These are phyloP conservation scores for Phytophthora cryptogea DNA, from an alignment of 352 stramenopile species.

Conservation along the genomic window DNA sequence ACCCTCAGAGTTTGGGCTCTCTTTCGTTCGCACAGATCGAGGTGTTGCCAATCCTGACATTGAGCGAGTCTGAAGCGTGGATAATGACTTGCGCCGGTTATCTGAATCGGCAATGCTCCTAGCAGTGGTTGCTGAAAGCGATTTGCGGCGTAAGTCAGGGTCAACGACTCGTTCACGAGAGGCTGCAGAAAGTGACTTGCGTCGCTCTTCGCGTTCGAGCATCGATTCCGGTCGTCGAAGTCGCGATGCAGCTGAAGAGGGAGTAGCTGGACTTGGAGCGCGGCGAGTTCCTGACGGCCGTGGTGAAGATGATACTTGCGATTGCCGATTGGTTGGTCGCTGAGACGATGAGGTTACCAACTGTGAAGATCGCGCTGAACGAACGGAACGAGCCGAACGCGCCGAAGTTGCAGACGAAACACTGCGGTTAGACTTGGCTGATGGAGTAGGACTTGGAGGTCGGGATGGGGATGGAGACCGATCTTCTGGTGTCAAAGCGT, in stretches of 20 bases:
- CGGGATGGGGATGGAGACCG: constrained; percentile 23
- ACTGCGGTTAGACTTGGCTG: constrained; percentile 49
- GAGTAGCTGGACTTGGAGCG: background rate
- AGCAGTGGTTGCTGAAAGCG: constrained; percentile 34
- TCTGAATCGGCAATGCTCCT: constrained; percentile 30
- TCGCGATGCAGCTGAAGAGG: constrained; percentile 20
- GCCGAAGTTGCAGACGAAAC: constrained; percentile 43
- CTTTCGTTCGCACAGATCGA: constrained; percentile 26
- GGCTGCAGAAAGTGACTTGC: constrained; percentile 42
- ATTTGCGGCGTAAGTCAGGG: constrained; percentile 48
- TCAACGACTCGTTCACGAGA: constrained; percentile 33
- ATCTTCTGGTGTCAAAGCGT: constrained; percentile 12
- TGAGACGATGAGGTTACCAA: constrained; percentile 15
- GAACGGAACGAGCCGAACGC: constrained; percentile 27
- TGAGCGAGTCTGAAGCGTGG: constrained; percentile 42
- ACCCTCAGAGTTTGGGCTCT: constrained; percentile 15
- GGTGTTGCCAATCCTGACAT: constrained; percentile 28
- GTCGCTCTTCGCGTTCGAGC: constrained; percentile 40
- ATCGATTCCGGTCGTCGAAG: constrained; percentile 32
- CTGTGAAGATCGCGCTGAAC: constrained; percentile 13
- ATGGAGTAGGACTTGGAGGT: constrained; percentile 49
- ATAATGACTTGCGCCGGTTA: constrained; percentile 49
- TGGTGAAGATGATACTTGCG: constrained; percentile 21
- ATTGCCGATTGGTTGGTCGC: constrained; percentile 10
- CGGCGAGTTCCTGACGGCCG: constrained; percentile 14